Percentiles rank a stretch among this genome's conserved stretches.
Evolutionary conservation across 1,284 basidiomycete species (phyloP).

Genomic region (Trametes polyzona): DNA sequence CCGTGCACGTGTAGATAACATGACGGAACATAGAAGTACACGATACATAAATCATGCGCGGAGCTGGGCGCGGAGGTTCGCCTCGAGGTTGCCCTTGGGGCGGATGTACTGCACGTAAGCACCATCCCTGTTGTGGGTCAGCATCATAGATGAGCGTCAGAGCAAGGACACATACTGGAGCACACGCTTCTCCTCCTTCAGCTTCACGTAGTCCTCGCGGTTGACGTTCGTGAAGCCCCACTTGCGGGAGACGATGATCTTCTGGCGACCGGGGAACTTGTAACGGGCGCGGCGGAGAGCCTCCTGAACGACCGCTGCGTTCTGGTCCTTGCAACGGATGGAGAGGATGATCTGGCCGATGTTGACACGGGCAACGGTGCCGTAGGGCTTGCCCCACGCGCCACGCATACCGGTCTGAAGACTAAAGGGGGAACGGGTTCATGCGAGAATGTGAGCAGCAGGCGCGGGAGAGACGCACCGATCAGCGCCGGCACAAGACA

Average conservation of each 20-base stretch:
- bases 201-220: constrained; percentile 86
- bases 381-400: constrained; percentile 99
- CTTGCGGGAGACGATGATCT: constrained; percentile 98
- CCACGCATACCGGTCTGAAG: constrained; percentile 99
- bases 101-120: constrained; percentile 91
- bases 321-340: constrained; percentile 90
- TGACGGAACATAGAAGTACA: constrained; percentile 30
- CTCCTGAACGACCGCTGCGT: constrained; percentile 92
- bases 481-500: constrained; percentile 99
- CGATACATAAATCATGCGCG: constrained; percentile 50
- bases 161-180: constrained; percentile 67
- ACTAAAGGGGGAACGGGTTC: constrained; percentile 43
- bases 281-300: constrained; percentile 97
- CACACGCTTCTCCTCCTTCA: constrained; percentile 89
- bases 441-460: background rate
- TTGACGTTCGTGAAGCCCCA: constrained; percentile 98
- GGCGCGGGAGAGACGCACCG: constrained; percentile 50
- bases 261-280: constrained; percentile 99
- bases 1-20: constrained; percentile 20
- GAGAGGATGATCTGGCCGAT: constrained; percentile 98
- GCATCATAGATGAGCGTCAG: constrained; percentile 5
- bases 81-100: constrained; percentile 82
- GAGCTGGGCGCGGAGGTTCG: constrained; percentile 85
- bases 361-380: constrained; percentile 92
- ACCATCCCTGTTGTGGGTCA: constrained; percentile 63